A percentile compares a stretch with the other conserved stretches of the same genome.
phyloP scores from a whole-genome alignment of 352 stramenopile species.

The Globisporangium heterothallicum region DNA sequence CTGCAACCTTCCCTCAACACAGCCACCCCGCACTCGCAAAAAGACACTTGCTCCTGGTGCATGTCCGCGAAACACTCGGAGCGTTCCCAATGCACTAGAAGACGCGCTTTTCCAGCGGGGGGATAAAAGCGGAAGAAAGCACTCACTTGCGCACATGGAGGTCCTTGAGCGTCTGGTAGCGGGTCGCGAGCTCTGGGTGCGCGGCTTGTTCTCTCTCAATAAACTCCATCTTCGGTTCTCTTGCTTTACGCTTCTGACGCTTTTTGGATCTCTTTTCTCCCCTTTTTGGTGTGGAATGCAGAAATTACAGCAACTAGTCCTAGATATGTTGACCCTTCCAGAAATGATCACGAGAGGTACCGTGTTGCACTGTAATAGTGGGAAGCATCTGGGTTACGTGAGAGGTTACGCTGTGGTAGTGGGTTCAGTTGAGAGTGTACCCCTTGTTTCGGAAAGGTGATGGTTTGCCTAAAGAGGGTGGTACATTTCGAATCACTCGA shows the following conservation, averaged over 20 bases:
- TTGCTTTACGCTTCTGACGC: neutral
- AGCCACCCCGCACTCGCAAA: too few relatives aligned
- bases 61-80: too few relatives aligned
- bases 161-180: constrained; percentile 89
- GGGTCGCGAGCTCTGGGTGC: constrained; percentile 89
- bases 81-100: too few relatives aligned
- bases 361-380: neutral
- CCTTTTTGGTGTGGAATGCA: neutral
- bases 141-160: constrained; percentile 88
- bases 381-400: neutral
- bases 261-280: neutral
- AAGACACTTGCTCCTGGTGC: too few relatives aligned
- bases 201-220: constrained; percentile 81
- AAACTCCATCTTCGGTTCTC: constrained; percentile 62
- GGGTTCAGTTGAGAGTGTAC: neutral
- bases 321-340: too few relatives aligned
- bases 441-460: too few relatives aligned
- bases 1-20: too few relatives aligned
- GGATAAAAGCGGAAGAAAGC: too few relatives aligned
- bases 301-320: neutral
- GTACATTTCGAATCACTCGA: too few relatives aligned
- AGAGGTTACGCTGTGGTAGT: neutral
- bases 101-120: too few relatives aligned
- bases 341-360: neutral
- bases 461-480: too few relatives aligned